Conservation (phyloP, 2,329 filamentous ascomycete genomes). For the Metarhizium album region DNA sequence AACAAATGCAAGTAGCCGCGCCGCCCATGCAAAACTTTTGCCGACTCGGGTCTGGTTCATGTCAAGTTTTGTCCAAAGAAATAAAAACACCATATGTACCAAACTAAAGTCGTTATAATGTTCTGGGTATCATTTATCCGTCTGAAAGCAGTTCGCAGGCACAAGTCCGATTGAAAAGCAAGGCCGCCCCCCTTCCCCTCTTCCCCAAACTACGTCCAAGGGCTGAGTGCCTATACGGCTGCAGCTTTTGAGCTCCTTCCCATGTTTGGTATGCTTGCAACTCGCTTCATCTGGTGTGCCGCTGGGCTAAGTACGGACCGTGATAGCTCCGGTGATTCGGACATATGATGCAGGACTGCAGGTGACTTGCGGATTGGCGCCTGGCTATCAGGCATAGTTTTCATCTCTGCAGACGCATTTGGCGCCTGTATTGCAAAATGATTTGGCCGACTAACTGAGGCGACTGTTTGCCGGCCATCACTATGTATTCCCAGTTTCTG, state of each 20-base stretch:
- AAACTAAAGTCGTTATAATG: constrained; percentile 14
- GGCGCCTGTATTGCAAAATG: constrained; percentile 4
- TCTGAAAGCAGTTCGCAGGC: background rate
- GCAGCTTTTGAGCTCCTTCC: constrained; percentile 25
- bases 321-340: constrained; percentile 34
- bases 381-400: constrained; percentile 14
- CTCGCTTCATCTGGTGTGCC: constrained; percentile 23
- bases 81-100: constrained; percentile 3
- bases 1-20: background rate
- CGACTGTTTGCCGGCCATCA: background rate
- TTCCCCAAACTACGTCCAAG: constrained; percentile 12
- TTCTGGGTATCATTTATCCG: constrained; percentile 28
- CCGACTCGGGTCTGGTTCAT: background rate
- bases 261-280: constrained; percentile 19
- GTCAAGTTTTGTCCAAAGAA: background rate
- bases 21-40: constrained; percentile 4
- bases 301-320: constrained; percentile 24
- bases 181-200: background rate
- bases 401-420: constrained; percentile 13
- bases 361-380: constrained; percentile 17
- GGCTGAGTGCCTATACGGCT: constrained; percentile 16
- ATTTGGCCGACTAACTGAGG: constrained; percentile 5
- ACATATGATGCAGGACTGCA: constrained; percentile 16
- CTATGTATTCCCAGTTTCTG: constrained; percentile 22
- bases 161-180: background rate